Conservation (phyloP, 306 rosid species). For the Dryas alaskensis region DNA sequence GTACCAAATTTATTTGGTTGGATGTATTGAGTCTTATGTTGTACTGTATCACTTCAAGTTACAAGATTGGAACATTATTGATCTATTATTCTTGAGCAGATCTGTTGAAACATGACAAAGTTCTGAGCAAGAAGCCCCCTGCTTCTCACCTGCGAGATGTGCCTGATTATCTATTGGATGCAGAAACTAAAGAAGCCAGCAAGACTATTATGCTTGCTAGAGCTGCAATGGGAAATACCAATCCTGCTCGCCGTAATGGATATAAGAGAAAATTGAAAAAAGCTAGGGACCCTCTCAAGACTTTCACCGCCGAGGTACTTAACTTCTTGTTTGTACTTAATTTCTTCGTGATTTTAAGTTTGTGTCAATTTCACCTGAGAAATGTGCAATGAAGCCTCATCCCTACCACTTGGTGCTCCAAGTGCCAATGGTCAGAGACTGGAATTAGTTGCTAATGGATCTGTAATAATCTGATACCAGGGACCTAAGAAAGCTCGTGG, state of each 20-base stretch:
- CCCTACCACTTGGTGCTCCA: background rate
- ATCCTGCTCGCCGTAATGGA: background rate
- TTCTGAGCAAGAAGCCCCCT: constrained; percentile 84
- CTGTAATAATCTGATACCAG: constrained; percentile 15
- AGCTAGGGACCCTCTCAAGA: constrained; percentile 28
- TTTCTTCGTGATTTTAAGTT: background rate
- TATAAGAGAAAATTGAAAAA: constrained; percentile 20
- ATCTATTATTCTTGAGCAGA: constrained; percentile 41
- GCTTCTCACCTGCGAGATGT: constrained; percentile 78
- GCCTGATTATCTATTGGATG: constrained; percentile 79
- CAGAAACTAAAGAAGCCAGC: constrained; percentile 78
- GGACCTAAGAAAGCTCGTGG: constrained; percentile 11
- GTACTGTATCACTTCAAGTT: background rate
- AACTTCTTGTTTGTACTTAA: background rate
- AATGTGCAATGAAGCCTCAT: background rate
- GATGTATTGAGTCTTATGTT: background rate
- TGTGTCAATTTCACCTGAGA: background rate
- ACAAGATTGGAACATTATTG: background rate
- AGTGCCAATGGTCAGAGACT: too few relatives aligned
- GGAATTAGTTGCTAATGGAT: constrained; percentile 8
- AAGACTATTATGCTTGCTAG: constrained; percentile 64
- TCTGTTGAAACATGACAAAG: constrained; percentile 87
- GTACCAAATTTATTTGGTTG: background rate
- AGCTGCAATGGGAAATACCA: constrained; percentile 36
- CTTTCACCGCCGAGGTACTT: constrained; percentile 30